These are phyloP conservation scores for Protea cynaroides DNA, from an alignment of 164 flowering plant species.

Conservation along the genomic window DNA sequence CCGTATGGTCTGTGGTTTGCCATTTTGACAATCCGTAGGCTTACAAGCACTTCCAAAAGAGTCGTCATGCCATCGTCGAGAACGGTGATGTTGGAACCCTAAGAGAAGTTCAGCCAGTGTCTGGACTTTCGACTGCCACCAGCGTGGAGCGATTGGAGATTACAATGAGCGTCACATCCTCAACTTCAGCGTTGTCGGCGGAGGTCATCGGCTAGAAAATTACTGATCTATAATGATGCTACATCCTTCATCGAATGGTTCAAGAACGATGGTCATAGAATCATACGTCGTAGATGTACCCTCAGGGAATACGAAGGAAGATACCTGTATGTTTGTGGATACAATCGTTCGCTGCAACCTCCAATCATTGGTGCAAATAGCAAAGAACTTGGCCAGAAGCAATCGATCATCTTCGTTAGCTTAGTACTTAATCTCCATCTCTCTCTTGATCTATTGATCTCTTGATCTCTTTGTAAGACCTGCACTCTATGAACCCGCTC, in stretches of 20 bases:
- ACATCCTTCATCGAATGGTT: slow-evolving; percentile 32
- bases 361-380: slow-evolving; percentile 59
- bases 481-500: too few relatives aligned
- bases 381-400: slow-evolving; percentile 21
- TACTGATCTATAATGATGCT: slow-evolving; percentile 71
- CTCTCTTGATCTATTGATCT: too few relatives aligned
- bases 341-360: slow-evolving; percentile 75
- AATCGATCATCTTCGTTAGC: too few relatives aligned
- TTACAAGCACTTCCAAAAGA: slow-evolving; percentile 70
- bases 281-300: slow-evolving; percentile 80
- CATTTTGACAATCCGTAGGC: slow-evolving; percentile 82
- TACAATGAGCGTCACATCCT: slow-evolving; percentile 68
- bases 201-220: slow-evolving; percentile 73
- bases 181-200: slow-evolving; percentile 76
- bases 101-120: slow-evolving; percentile 56
- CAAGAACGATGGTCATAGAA: slow-evolving; percentile 62
- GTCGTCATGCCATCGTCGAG: slow-evolving; percentile 61
- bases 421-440: too few relatives aligned
- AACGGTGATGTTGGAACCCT: slow-evolving; percentile 63
- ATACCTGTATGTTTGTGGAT: slow-evolving; percentile 64
- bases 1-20: slow-evolving; percentile 87
- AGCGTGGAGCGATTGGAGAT: slow-evolving; percentile 78
- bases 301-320: slow-evolving; percentile 66
- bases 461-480: too few relatives aligned
- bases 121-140: slow-evolving; percentile 66